Conservation (phyloP, 176 grass and related monocot species). For the Cymbopogon citratus region DNA sequence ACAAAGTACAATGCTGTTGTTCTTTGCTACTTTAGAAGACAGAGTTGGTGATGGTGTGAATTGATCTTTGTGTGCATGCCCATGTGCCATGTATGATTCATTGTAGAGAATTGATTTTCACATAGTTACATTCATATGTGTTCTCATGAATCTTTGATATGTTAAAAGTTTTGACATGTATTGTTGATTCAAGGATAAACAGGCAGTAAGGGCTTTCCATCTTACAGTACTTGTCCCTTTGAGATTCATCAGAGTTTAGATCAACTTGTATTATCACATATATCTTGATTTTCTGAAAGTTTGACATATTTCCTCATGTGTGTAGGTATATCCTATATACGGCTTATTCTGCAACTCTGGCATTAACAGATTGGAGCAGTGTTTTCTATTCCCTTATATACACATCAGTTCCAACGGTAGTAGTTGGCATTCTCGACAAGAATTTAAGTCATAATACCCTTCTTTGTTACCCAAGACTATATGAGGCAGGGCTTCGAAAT, state of each 20-base stretch:
- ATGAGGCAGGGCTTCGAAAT: conserved; percentile 83
- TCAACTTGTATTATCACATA: background rate
- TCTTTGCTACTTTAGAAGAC: background rate
- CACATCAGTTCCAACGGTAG: conserved; percentile 87
- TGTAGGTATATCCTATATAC: conserved; percentile 91
- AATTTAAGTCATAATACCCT: conserved; percentile 94
- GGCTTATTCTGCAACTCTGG: conserved; percentile 91
- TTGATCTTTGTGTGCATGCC: background rate
- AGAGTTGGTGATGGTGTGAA: background rate
- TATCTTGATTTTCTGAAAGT: background rate
- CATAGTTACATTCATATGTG: background rate
- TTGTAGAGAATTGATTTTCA: background rate
- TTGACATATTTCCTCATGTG: background rate
- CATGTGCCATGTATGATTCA: background rate
- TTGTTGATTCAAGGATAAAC: background rate
- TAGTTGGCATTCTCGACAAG: conserved; percentile 96
- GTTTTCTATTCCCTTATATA: conserved; percentile 99
- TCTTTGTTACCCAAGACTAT: conserved; percentile 88
- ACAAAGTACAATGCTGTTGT: background rate
- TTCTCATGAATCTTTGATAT: background rate
- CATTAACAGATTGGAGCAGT: conserved; percentile 98
- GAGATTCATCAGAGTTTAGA: background rate
- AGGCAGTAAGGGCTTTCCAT: background rate
- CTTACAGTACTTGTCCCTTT: background rate
- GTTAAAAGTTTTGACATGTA: background rate